Evolutionary conservation across 768 basidiomycete genomes (phyloP).

Genomic region (Rickenella mellea): DNA sequence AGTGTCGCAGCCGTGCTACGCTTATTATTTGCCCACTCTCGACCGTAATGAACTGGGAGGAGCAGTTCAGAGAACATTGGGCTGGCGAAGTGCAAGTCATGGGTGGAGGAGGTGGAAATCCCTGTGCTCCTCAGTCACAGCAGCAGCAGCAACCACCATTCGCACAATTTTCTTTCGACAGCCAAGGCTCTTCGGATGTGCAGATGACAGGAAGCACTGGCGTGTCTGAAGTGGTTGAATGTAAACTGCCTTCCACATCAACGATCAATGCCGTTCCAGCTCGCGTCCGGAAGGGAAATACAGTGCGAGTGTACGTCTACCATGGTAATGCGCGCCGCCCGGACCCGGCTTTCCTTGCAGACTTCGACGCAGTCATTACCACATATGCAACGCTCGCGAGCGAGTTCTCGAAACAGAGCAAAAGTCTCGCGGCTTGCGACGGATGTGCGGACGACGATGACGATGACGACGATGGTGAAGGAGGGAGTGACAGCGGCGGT

Average conservation of each 20-base stretch:
- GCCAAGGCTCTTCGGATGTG: no score
- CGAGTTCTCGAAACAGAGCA: slow-evolving; percentile 85
- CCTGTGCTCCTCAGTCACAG: background rate
- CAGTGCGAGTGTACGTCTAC: slow-evolving; percentile 87
- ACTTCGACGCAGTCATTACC: slow-evolving; percentile 96
- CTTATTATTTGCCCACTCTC: slow-evolving; percentile 95
- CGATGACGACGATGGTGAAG: slow-evolving; percentile 57
- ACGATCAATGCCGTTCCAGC: background rate
- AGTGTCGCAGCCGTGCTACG: slow-evolving; percentile 78
- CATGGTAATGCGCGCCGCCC: slow-evolving; percentile 85
- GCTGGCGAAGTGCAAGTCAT: slow-evolving; percentile 75
- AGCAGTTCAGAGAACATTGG: slow-evolving; percentile 98
- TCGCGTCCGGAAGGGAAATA: slow-evolving; percentile 36
- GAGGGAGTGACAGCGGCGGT: slow-evolving; percentile 48
- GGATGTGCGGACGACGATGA: slow-evolving; percentile 62
- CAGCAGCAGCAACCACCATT: background rate
- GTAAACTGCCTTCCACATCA: no score
- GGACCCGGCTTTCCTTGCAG: slow-evolving; percentile 79
- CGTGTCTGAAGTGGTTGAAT: slow-evolving; percentile 17
- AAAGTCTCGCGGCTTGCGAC: slow-evolving; percentile 47
- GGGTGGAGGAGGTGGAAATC: slow-evolving; percentile 58
- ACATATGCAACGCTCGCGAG: slow-evolving; percentile 93
- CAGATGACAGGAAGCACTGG: background rate
- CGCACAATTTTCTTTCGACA: no score
- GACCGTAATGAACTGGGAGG: slow-evolving; percentile 98